These are phyloP conservation scores for Strigomonas culicis DNA, from an alignment of 208 protist species.

Conservation along the genomic window DNA sequence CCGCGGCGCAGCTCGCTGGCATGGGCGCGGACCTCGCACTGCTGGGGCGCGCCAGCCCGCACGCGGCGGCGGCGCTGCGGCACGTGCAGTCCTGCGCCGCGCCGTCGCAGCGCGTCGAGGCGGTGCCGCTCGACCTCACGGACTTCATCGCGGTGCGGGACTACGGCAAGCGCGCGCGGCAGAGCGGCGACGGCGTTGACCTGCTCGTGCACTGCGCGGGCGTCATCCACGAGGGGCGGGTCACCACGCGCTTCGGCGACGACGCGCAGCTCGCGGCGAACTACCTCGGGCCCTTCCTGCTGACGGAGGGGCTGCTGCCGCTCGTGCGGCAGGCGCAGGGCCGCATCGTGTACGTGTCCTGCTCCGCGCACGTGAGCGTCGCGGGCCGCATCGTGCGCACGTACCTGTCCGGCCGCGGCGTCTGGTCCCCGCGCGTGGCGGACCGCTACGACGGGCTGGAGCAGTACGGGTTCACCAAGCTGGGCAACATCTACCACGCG, in stretches of 20 bases:
- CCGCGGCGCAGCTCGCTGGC: constrained; percentile 53
- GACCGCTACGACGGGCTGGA: constrained; percentile 71
- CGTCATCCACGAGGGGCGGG: constrained; percentile 46
- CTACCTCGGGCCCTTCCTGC: constrained; percentile 65
- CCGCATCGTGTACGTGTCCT: constrained; percentile 74
- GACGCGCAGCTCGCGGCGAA: constrained; percentile 77
- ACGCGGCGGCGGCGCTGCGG: constrained; percentile 34
- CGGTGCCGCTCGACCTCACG: constrained; percentile 47
- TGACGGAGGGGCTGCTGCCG: constrained; percentile 76
- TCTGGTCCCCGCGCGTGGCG: constrained; percentile 57
- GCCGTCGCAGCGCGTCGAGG: constrained; percentile 5
- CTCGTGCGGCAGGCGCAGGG: constrained; percentile 55
- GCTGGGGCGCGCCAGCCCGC: constrained; percentile 32
- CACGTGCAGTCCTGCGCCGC: constrained; percentile 17
- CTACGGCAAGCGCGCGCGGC: constrained; percentile 52
- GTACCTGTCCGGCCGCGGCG: constrained; percentile 64
- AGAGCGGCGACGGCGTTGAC: constrained; percentile 33
- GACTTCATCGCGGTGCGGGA: constrained; percentile 78
- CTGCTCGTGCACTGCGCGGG: constrained; percentile 76
- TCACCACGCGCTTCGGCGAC: constrained; percentile 65
- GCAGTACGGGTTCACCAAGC: constrained; percentile 86
- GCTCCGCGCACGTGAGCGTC: constrained; percentile 62
- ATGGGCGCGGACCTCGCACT: constrained; percentile 74
- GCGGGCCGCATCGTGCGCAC: constrained; percentile 50
- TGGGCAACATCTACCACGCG: constrained; percentile 79